A percentile compares a stretch with the other conserved stretches of the same genome.
Conservation (phyloP, 2,329 filamentous ascomycete species). For the Colletotrichum truncatum region DNA sequence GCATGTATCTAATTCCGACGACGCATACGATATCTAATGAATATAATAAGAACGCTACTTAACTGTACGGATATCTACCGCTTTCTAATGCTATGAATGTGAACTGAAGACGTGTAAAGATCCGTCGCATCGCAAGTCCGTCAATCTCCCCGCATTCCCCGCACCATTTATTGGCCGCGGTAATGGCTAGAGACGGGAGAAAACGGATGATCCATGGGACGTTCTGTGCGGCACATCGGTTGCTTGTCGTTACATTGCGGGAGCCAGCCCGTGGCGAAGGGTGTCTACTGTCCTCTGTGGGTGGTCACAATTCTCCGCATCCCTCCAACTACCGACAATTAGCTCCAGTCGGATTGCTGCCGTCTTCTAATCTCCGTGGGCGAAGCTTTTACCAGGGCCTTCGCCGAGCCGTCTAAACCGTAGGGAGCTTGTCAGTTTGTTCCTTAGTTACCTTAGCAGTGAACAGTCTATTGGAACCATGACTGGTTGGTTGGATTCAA, state of each 20-base stretch:
- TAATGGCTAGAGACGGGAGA: not conserved
- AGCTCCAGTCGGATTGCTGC: not conserved
- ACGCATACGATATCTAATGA: slow-evolving; percentile 21
- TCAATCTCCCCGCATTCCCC: slow-evolving; percentile 11
- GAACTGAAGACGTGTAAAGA: not conserved
- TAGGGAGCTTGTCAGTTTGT: not conserved
- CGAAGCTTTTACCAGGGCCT: not conserved
- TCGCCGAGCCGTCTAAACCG: not conserved
- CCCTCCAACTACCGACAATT: slow-evolving; percentile 1
- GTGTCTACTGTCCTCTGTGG: not conserved
- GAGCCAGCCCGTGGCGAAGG: not conserved
- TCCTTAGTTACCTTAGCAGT: not conserved
- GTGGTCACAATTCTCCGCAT: slow-evolving; percentile 2
- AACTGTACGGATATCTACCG: no score
- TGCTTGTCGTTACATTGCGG: not conserved
- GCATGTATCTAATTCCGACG: slow-evolving; percentile 24
- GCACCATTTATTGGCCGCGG: not conserved
- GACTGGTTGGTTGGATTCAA: not conserved
- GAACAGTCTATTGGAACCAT: not conserved
- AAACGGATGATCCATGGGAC: not conserved
- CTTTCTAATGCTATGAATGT: no score
- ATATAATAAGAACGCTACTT: not conserved
- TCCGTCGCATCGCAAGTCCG: slow-evolving; percentile 1
- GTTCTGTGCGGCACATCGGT: not conserved
- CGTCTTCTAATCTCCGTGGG: not conserved